Evolutionary conservation across 208 protist species (phyloP), one percentile per base, ranked within the genome.

Genomic region (Leptomonas seymouri): DNA sequence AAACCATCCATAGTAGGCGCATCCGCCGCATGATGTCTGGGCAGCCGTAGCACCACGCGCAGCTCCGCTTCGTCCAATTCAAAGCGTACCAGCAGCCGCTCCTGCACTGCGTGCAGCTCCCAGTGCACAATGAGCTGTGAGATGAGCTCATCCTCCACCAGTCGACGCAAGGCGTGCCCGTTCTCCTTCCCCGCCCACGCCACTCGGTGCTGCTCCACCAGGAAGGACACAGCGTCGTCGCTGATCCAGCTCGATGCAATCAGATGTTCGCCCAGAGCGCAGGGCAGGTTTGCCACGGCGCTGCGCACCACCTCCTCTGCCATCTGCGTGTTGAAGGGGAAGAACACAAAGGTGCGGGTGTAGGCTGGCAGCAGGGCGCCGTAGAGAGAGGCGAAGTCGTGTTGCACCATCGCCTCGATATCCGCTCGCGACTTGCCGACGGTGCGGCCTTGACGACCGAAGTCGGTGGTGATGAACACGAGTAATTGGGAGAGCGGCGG

Each of bases 391-490:
- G 71, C 48, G 57, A 95, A 90, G 28, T 91, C 84, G 9, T 78
- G 54, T 39, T 82, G 83, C 46, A 93, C 79, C 76, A 95, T 82
- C 51, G 68, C 46, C 58, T 90, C 76, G 21, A 95, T 77, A 58
- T 93, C 81, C 1, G 44, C 49, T 1, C 81, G 34, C 27, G 76
- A 86, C 70, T 87, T 90, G 30, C 86, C 86, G 27, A 78, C 67
- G 15, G 90, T 95, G 46, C 84, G 84, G 14, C 87, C 90, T 51
- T 95, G 81, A 49, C 88, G 68, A n/a, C 90, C 90, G 63, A 93
- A 88, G 67, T 95, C 90, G 15, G 90, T 91, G 7, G 90, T 93
- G 16, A 95, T 66, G 23, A 95, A 80, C 30, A 95, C 81, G 4
- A 84, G 72, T 28, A 92, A 57, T 56, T 91, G 77, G 4, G 74